These are phyloP conservation scores for Secale cereale DNA, from an alignment of 176 grass and related monocot genomes.

Conservation along the genomic window DNA sequence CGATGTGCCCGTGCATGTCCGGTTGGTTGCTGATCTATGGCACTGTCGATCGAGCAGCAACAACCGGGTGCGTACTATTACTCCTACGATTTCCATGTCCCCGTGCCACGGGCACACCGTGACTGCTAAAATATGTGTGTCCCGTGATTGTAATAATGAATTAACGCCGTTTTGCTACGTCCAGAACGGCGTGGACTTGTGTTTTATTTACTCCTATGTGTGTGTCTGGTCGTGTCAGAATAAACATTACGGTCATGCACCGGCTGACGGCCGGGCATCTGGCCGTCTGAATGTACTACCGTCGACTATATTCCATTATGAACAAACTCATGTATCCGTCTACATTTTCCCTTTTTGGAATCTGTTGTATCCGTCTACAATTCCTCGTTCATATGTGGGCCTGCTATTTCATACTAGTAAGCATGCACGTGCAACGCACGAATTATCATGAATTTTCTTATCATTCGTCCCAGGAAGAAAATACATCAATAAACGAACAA, in stretches of 20 bases:
- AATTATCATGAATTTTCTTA: too few relatives aligned
- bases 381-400: too few relatives aligned
- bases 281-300: not conserved
- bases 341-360: too few relatives aligned
- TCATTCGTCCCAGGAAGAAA: too few relatives aligned
- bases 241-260: conserved; percentile 12
- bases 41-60: not conserved
- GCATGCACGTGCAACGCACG: too few relatives aligned
- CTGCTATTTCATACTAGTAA: too few relatives aligned
- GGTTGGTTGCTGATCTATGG: not conserved
- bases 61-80: not conserved
- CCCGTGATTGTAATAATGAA: conserved; percentile 28
- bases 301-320: too few relatives aligned
- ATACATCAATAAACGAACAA: too few relatives aligned
- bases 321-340: too few relatives aligned
- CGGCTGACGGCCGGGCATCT: conserved; percentile 3
- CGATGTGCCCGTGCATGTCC: not conserved
- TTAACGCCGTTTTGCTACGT: conserved; percentile 47
- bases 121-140: not conserved
- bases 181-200: conserved; percentile 25
- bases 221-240: not conserved
- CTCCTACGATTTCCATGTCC: not conserved
- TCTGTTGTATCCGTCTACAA: too few relatives aligned
- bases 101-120: not conserved
- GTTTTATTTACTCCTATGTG: too few relatives aligned